Base-by-base conservation (phyloP, 768 basidiomycete genomes). In the Hericium coralloides region DNA sequence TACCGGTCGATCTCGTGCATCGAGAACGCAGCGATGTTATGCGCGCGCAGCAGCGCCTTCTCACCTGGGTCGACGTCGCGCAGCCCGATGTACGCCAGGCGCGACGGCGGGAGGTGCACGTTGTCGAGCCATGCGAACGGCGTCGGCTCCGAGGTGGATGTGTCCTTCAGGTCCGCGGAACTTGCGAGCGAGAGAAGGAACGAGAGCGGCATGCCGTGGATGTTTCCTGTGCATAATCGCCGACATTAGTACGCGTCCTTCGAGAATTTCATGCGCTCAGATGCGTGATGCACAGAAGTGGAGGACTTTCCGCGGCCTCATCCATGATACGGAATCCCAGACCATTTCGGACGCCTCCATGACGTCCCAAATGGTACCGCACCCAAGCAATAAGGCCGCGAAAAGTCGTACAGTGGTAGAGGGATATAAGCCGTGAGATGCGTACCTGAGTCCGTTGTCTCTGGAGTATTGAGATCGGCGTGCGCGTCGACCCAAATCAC, bases 401-500 rank as follows among this genome's bases (percentile, higher is more conserved):
- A 9, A 31, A 31, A 31, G 31, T 31, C 31, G 31, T 31, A 6
- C 31, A 9, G 31, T 31, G 31, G 6, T 9, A 6, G 31, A 31
- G 31, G 31, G 31, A 31, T 31, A 31, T 31, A 31, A 31, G 31
- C 31, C 31, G 38, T 25, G 4, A 38, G 23, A 3, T 38, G 65
- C 73, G 55, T 67, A 81, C 87, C 87, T 63, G 87, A 84, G 45
- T 74, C 85, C 20, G 94, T 94, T 15, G 89, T 83, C 56, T 87
- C 82, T 12, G 79, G 73, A 6, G 95, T 97, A 71, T 99, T 98
- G 74, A 99, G 92, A 68, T 98, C 97, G 18, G 93, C 88, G 65
- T 98, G 97, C 2, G 97, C 97, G 68, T 99, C 97, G 58, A 98
- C 76, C 97, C 97, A 98, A 59, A 99, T 75, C 38, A 99, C 85